Evolutionary conservation across 169 alveolate genomes (phyloP).

Genomic region (Eimeria tenella): DNA sequence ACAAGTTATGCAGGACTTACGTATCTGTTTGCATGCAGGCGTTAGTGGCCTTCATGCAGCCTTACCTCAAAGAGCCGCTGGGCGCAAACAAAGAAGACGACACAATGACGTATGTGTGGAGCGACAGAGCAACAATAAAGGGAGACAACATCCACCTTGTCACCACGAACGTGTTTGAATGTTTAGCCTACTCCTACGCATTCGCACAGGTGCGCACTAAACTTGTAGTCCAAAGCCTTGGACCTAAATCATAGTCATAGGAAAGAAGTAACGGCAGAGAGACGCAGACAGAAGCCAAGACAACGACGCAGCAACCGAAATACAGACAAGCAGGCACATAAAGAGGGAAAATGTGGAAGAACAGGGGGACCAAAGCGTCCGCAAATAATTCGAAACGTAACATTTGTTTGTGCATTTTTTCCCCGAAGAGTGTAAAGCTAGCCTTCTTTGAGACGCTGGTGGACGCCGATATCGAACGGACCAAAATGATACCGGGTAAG

Average conservation of each 20-base stretch:
- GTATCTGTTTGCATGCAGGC: neutral
- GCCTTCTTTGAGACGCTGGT: slow-evolving; percentile 89
- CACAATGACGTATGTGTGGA: slow-evolving; percentile 84
- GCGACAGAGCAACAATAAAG: slow-evolving; percentile 84
- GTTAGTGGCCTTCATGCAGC: slow-evolving; percentile 16
- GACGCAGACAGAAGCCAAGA: neutral
- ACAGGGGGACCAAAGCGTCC: too few relatives aligned
- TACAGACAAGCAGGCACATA: too few relatives aligned
- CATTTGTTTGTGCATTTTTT: neutral
- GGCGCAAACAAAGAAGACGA: slow-evolving; percentile 79
- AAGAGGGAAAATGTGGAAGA: too few relatives aligned
- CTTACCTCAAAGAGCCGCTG: slow-evolving; percentile 47
- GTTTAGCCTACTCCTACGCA: slow-evolving; percentile 89
- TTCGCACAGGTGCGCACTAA: slow-evolving; percentile 84
- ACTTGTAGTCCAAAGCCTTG: neutral
- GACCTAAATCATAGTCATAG: neutral
- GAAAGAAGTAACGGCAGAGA: neutral
- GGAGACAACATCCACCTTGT: slow-evolving; percentile 87
- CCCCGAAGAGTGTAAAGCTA: slow-evolving; percentile 86
- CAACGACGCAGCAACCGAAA: neutral
- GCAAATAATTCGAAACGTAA: too few relatives aligned
- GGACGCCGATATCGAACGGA: slow-evolving; percentile 89
- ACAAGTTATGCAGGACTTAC: neutral
- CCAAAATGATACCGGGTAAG: slow-evolving; percentile 88
- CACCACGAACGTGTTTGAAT: slow-evolving; percentile 85